Base-by-base conservation (phyloP, 345 rosid genomes). In the Linum usitatissimum region DNA sequence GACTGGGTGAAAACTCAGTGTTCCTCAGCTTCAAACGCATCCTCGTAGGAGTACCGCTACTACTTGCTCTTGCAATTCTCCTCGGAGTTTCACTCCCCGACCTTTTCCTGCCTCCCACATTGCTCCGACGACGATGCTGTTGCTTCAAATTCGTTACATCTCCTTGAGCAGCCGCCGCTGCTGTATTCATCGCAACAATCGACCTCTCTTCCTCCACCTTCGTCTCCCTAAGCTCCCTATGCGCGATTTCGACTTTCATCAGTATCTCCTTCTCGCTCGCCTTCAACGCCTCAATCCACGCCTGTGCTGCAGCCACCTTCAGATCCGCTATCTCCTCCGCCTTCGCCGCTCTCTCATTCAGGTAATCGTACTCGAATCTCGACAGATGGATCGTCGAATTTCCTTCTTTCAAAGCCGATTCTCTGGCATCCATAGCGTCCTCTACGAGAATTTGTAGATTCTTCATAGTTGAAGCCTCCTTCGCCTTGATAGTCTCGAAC, bases 231-330 rank as follows among this genome's bases (percentile, higher is more conserved):
- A 76, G 73, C 45, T 78, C 75, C 77, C 79, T 73, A 4, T 73
- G 79, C 38, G 75, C 76, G 15, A 79, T 70, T 64, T 86, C 93
- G 0, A 71, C 83, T 75, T 78, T 84, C 78, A 86, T 81, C 72
- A 72, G 4, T 58, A 79, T 81, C 70, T 84, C 96, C 65, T 68
- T 83, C 74, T 91, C 96, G 70, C 86, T 84, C 0, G 88, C 82
- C 72, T 80, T 83, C 15, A 90, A 59, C 67, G 97, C 96, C 73
- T 86, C 87, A 0, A 87, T 79, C 96, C 99, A 93, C 5, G 99
- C 94, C 81, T 80, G 81, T 55, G 97, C 91, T 2, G 99, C 97
- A 19, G 86, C 91, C 48, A 90, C 87, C 77, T 93, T 93, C 73
- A 81, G 86, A 66, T 87, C 90, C 6, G 97, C 97, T 6, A 83